Percentiles rank a stretch among this genome's conserved stretches.
Conservation (phyloP, 768 basidiomycete genomes). For the Boletellus emodensis region DNA sequence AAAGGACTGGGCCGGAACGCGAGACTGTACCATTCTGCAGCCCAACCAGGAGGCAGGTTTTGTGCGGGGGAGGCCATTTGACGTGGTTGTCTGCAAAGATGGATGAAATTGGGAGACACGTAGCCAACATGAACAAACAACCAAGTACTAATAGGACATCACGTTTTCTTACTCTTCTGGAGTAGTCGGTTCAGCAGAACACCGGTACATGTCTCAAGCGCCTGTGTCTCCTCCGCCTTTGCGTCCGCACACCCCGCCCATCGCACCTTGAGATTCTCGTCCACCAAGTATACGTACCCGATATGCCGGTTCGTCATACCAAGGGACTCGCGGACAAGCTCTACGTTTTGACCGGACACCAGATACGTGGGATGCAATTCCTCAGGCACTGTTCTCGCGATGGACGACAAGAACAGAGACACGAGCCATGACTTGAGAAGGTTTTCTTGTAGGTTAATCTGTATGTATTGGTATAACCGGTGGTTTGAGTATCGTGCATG, state of each 20-base stretch:
- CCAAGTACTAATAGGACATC: neutral
- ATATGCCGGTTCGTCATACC: slow-evolving; percentile 88
- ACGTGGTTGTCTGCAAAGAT: neutral
- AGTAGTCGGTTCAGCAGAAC: slow-evolving; percentile 62
- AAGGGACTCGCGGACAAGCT: slow-evolving; percentile 77
- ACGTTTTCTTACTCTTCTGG: slow-evolving; percentile 13
- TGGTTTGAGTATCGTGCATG: slow-evolving; percentile 48
- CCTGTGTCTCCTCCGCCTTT: slow-evolving; percentile 62
- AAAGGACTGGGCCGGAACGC: neutral
- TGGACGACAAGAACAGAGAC: slow-evolving; percentile 71
- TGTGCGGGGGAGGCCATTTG: slow-evolving; percentile 48
- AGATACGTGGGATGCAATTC: slow-evolving; percentile 69
- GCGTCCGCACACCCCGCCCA: slow-evolving; percentile 94
- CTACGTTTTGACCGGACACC: slow-evolving; percentile 79
- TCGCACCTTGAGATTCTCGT: slow-evolving; percentile 76
- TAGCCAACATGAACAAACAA: slow-evolving; percentile 29
- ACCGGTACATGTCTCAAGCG: slow-evolving; percentile 64
- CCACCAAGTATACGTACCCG: slow-evolving; percentile 90
- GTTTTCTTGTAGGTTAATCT: slow-evolving; percentile 95
- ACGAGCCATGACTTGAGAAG: slow-evolving; percentile 88
- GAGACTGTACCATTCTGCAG: slow-evolving; percentile 75
- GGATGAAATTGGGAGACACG: slow-evolving; percentile 14
- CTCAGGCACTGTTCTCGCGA: slow-evolving; percentile 63
- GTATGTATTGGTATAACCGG: slow-evolving; percentile 66
- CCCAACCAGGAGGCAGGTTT: slow-evolving; percentile 89